Evolutionary conservation across 768 basidiomycete genomes (phyloP).

Genomic region (Lentinula raphanica): DNA sequence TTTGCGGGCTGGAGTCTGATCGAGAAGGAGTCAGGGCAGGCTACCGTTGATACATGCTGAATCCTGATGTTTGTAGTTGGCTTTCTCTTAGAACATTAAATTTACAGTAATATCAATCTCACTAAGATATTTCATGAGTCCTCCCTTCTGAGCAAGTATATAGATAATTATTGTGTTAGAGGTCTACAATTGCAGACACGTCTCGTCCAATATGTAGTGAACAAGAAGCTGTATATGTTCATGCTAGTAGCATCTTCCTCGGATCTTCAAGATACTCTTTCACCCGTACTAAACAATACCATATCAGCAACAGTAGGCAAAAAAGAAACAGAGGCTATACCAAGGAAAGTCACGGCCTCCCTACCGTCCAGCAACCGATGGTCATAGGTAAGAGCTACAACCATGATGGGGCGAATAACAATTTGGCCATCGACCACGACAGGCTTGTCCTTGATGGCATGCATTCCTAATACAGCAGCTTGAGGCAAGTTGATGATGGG

Average conservation of each 20-base stretch:
- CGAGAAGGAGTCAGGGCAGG: too few species aligned
- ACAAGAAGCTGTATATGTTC: not conserved
- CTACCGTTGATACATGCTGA: too few species aligned
- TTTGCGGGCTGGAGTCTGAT: too few species aligned
- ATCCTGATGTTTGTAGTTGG: too few species aligned
- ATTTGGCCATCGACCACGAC: conserved; percentile 94
- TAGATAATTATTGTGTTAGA: not conserved
- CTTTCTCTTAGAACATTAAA: too few species aligned
- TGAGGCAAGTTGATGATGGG: conserved; percentile 98
- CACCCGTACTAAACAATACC: conserved; percentile 60
- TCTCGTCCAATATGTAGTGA: not conserved
- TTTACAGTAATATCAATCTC: too few species aligned
- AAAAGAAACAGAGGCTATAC: conserved; percentile 39
- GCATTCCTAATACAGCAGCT: conserved; percentile 90
- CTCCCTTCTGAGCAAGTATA: not conserved
- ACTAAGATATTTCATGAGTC: too few species aligned
- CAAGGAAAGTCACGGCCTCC: conserved; percentile 96
- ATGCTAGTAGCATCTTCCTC: conserved; percentile 77
- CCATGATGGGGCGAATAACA: conserved; percentile 96
- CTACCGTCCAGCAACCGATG: conserved; percentile 93
- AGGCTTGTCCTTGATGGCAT: conserved; percentile 86
- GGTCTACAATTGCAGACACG: not conserved
- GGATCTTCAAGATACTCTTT: conserved; percentile 95
- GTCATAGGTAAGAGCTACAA: conserved; percentile 91
- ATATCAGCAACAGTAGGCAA: not conserved